Conservation (phyloP, 2,329 filamentous ascomycete genomes). For the Ophiostoma himal-ulmi region DNA sequence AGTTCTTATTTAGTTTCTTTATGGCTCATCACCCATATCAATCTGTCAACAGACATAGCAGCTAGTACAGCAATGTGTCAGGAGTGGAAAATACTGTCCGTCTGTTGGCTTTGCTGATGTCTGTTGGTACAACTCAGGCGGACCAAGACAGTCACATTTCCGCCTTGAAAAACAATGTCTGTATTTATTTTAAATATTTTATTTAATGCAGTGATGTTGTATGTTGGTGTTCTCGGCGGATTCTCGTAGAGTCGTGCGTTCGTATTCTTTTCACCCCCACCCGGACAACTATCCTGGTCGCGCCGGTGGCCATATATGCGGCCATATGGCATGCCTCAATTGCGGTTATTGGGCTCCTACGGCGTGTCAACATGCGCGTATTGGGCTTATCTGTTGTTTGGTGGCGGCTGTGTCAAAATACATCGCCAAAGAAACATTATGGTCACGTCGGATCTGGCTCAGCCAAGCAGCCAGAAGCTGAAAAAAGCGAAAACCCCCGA, state of each 20-base stretch:
- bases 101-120: neutral
- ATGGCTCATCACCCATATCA: neutral
- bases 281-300: neutral
- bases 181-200: neutral
- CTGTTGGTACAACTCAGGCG: neutral
- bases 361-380: neutral
- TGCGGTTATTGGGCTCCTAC: constrained; percentile 4
- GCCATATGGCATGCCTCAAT: neutral
- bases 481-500: neutral
- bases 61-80: neutral
- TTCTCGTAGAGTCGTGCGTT: neutral
- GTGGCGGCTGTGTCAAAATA: neutral
- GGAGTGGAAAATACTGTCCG: neutral
- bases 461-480: neutral
- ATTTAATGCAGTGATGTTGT: neutral
- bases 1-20: neutral
- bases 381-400: neutral
- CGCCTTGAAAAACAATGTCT: neutral
- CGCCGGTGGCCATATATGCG: neutral
- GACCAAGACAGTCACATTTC: neutral
- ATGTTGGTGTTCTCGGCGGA: neutral
- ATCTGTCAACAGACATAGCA: neutral
- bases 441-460: neutral
- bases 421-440: neutral
- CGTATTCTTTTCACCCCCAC: neutral